Base-by-base conservation (phyloP, 192 early-diverging fungal species). In the Powellomyces hirtus region DNA sequence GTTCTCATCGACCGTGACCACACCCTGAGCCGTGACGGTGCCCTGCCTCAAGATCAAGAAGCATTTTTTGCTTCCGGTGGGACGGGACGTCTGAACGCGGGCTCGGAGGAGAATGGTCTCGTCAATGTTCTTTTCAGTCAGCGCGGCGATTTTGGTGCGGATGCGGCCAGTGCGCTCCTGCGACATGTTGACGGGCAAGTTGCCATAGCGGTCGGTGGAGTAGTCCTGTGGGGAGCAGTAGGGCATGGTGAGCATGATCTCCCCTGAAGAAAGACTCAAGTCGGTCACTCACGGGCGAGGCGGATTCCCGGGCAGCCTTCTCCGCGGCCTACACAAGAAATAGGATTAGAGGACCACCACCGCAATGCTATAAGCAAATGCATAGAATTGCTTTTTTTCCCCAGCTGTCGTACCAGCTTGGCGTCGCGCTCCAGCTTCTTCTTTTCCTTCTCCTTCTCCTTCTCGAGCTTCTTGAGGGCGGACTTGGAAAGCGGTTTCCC, bases 11-110 rank as follows among this genome's bases (percentile, higher is more conserved):
- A 84, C 85, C 16, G 82, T 70, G 27, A 98, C 63, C 51, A 98
- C 81, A 34, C 86, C 93, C 80, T 99, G 97, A 49, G 92, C 91
- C n/a, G 94, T 99, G 38, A 81, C 80, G 34, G 85, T 86, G 50
- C 84, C 80, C 76, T 98, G 94, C 55, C 97, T 90, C 62, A 99
- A 79, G 29, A 89, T 89, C 62, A 99, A 77, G 79, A 99, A 99
- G 72, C 89, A 90, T 82, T 92, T 88, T 76, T 94, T 94, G 68
- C 77, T 76, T 31, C 89, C 87, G n/a, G 86, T 90, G 16, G 90
- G 80, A 31, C 94, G 89, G 40, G 91, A 93, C 29, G 82, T 92
- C 66, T 98, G 96, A 34, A 99, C 86, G 52, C 97, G 90, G 18
- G 92, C 96, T 64, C 91, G 92, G 50, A 99, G 77, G 45, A 86